Conservation (phyloP, 495 filamentous ascomycete genomes). For the Chaetomidium leptoderma region DNA sequence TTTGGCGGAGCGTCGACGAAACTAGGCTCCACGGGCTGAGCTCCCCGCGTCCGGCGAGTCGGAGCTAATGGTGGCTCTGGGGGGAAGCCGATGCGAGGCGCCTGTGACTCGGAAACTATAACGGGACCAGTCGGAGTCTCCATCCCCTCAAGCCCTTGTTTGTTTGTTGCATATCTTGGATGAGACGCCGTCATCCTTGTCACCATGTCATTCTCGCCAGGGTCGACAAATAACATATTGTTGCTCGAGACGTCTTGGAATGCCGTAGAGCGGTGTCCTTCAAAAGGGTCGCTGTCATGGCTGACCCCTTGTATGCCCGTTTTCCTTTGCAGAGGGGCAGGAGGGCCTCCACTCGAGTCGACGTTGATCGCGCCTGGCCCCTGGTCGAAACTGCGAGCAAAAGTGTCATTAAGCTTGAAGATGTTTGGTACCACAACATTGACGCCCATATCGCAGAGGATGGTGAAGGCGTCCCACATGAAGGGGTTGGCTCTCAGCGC, state of each 20-base stretch:
- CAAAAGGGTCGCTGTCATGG: constrained; percentile 46
- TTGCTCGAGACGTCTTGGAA: constrained; percentile 36
- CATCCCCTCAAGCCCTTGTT: constrained; percentile 30
- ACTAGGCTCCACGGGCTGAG: constrained; percentile 51
- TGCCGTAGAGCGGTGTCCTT: constrained; percentile 32
- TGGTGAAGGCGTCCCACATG: constrained; percentile 95
- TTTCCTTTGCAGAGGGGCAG: constrained; percentile 39
- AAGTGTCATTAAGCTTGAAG: constrained; percentile 62
- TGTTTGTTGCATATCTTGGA: constrained; percentile 30
- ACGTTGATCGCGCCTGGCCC: constrained; percentile 24
- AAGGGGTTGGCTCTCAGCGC: constrained; percentile 88
- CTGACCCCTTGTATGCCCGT: constrained; percentile 31
- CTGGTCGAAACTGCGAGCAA: constrained; percentile 40
- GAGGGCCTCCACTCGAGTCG: constrained; percentile 32
- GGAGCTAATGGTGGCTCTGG: constrained; percentile 67
- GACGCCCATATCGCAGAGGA: constrained; percentile 64
- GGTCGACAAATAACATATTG: constrained; percentile 32
- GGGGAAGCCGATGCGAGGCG: constrained; percentile 28
- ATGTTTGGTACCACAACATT: constrained; percentile 75
- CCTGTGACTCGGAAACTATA: constrained; percentile 31
- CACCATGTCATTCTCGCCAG: constrained; percentile 41
- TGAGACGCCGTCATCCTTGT: constrained; percentile 40
- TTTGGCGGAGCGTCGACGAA: constrained; percentile 61
- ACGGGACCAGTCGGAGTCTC: constrained; percentile 39
- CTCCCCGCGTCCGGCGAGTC: constrained; percentile 54